Percentiles rank a stretch among this genome's conserved stretches.
Evolutionary conservation across 345 rosid species (phyloP).

Genomic region (Populus simonii): DNA sequence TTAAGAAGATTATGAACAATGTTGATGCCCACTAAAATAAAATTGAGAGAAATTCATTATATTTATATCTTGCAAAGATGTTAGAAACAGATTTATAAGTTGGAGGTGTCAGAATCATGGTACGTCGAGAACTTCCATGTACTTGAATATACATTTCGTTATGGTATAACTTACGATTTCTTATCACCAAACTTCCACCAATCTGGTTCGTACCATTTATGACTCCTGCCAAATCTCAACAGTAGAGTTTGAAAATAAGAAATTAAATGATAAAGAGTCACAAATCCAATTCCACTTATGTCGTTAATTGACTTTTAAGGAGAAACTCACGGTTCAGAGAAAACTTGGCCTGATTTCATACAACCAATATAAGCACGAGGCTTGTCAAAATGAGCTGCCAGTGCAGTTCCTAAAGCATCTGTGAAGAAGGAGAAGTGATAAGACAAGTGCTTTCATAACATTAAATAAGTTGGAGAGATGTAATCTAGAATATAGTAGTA

Average conservation of each 20-base stretch:
- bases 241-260: neutral
- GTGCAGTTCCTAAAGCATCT: conserved; percentile 71
- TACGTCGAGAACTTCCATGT: too few relatives aligned
- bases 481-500: neutral
- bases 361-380: conserved; percentile 90
- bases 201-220: conserved; percentile 76
- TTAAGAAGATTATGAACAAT: neutral
- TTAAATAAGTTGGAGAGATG: too few relatives aligned
- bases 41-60: neutral
- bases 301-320: neutral
- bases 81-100: too few relatives aligned
- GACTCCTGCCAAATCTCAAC: conserved; percentile 36
- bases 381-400: conserved; percentile 52
- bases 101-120: too few relatives aligned
- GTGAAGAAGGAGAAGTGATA: conserved; percentile 11
- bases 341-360: conserved; percentile 79
- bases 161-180: conserved; percentile 52
- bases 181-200: conserved; percentile 98
- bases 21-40: neutral
- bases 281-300: too few relatives aligned
- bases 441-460: too few relatives aligned
- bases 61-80: too few relatives aligned
- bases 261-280: neutral
- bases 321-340: conserved; percentile 67
- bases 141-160: neutral